A percentile compares a stretch with the other conserved stretches of the same genome.
Evolutionary conservation across 805 yeast species (phyloP).

Genomic region (Saccharomycopsis lassenensis): DNA sequence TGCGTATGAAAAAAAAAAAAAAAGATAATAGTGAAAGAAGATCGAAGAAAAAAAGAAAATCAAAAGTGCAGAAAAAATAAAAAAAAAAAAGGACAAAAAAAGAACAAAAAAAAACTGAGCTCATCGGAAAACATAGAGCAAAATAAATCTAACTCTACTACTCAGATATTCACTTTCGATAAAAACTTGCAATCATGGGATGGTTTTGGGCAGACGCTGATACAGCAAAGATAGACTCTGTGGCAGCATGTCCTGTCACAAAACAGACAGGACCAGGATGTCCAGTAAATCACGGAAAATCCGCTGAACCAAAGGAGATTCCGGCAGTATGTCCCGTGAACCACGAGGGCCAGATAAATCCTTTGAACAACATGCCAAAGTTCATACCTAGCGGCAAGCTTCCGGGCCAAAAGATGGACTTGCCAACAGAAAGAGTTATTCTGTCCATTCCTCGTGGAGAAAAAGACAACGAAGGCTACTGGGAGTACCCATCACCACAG

Average conservation of each 20-base stretch:
- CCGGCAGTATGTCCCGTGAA: conserved; percentile 32
- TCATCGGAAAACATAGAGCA: not conserved
- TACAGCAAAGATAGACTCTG: conserved; percentile 3
- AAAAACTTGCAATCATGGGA: too few species aligned
- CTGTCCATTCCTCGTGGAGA: conserved; percentile 85
- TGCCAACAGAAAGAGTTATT: conserved; percentile 75
- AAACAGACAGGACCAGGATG: conserved; percentile 16
- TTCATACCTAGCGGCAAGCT: conserved; percentile 52
- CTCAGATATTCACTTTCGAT: too few species aligned
- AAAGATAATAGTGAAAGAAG: too few species aligned
- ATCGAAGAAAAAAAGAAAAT: too few species aligned
- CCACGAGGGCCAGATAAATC: conserved; percentile 41
- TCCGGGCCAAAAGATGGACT: conserved; percentile 68
- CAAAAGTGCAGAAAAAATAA: not conserved
- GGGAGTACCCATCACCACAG: conserved; percentile 99
- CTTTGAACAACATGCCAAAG: conserved; percentile 83
- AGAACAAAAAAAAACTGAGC: not conserved
- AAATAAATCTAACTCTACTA: too few species aligned
- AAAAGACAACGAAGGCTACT: conserved; percentile 51
- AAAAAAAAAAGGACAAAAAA: not conserved
- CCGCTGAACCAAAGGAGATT: conserved; percentile 14
- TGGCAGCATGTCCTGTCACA: conserved; percentile 13
- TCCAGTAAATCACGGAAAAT: conserved; percentile 22
- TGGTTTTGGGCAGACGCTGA: conserved; percentile 72
- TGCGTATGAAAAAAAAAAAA: too few species aligned